Percentiles rank a stretch among this genome's conserved stretches.
phyloP scores from a whole-genome alignment of 208 protist species.

The Trypanosoma mega region DNA sequence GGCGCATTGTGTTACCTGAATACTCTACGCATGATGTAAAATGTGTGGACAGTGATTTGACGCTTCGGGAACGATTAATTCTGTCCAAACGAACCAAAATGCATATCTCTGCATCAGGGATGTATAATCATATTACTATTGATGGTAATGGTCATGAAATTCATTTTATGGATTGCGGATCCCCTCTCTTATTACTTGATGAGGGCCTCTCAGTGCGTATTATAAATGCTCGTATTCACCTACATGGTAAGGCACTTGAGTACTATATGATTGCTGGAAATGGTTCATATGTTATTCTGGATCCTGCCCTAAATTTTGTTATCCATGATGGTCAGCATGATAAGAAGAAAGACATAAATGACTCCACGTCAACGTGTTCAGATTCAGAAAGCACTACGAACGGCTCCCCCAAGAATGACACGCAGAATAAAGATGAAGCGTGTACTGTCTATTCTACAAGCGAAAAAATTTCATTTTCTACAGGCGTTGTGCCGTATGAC shows the following conservation, averaged over 20 bases:
- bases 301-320: conserved; percentile 34
- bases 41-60: conserved; percentile 44
- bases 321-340: conserved; percentile 1
- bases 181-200: conserved; percentile 50
- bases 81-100: conserved; percentile 46
- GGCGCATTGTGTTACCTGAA: conserved; percentile 45
- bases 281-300: conserved; percentile 65
- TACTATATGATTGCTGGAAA: conserved; percentile 58
- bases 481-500: too few relatives aligned
- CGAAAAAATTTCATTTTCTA: too few relatives aligned
- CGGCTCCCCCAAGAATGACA: too few relatives aligned
- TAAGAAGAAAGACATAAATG: not conserved
- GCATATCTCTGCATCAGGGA: conserved; percentile 26
- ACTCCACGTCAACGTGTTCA: not conserved
- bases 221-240: conserved; percentile 49
- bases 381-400: conserved; percentile 8
- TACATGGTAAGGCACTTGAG: conserved; percentile 50
- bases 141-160: conserved; percentile 58
- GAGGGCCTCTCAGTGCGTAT: conserved; percentile 70
- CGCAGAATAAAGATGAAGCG: too few relatives aligned
- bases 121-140: conserved; percentile 61
- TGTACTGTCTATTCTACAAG: too few relatives aligned
- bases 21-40: conserved; percentile 44
- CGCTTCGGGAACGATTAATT: conserved; percentile 43
- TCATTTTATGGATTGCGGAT: conserved; percentile 42